These are phyloP conservation scores for Aspergillus sclerotialis DNA, from an alignment of 2,329 filamentous ascomycete genomes.

Conservation along the genomic window DNA sequence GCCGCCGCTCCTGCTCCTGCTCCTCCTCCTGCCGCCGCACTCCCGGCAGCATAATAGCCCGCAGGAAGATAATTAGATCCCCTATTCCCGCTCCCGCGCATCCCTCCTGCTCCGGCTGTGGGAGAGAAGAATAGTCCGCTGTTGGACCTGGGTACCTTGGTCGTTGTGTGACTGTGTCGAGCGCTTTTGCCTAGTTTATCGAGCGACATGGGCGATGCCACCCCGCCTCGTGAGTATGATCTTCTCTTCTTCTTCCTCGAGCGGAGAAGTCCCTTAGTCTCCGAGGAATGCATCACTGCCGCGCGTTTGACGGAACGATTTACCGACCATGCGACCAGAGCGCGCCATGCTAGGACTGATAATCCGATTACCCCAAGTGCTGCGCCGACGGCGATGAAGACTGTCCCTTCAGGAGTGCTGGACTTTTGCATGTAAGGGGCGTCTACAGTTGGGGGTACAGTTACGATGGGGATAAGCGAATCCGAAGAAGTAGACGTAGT, in stretches of 20 bases:
- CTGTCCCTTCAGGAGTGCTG: slow-evolving; percentile 77
- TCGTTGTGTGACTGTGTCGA: slow-evolving; percentile 31
- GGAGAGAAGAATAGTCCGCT: slow-evolving; percentile 91
- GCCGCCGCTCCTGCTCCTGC: slow-evolving; percentile 41
- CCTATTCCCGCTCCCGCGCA: slow-evolving; percentile 52
- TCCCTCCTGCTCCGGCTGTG: slow-evolving; percentile 59
- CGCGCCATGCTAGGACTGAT: slow-evolving; percentile 81
- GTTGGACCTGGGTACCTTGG: slow-evolving; percentile 47
- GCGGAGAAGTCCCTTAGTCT: slow-evolving; percentile 61
- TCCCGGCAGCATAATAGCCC: slow-evolving; percentile 78
- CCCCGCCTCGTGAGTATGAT: slow-evolving; percentile 17
- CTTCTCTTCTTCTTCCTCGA: slow-evolving; percentile 31
- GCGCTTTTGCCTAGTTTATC: slow-evolving; percentile 40
- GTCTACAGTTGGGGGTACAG: slow-evolving; percentile 72
- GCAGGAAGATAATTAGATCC: slow-evolving; percentile 76
- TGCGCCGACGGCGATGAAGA: slow-evolving; percentile 92
- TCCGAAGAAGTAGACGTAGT: slow-evolving; percentile 9
- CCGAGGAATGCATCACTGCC: slow-evolving; percentile 66
- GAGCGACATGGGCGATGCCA: slow-evolving; percentile 48
- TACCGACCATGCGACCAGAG: slow-evolving; percentile 78
- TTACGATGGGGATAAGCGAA: slow-evolving; percentile 50
- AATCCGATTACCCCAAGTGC: slow-evolving; percentile 76
- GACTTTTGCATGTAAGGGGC: slow-evolving; percentile 92
- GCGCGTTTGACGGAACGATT: slow-evolving; percentile 86
- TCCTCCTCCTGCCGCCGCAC: slow-evolving; percentile 43